Evolutionary conservation across 805 yeast genomes (phyloP), one percentile per base, ranked within the genome.

Genomic region (Grigorovia transvaalensis): DNA sequence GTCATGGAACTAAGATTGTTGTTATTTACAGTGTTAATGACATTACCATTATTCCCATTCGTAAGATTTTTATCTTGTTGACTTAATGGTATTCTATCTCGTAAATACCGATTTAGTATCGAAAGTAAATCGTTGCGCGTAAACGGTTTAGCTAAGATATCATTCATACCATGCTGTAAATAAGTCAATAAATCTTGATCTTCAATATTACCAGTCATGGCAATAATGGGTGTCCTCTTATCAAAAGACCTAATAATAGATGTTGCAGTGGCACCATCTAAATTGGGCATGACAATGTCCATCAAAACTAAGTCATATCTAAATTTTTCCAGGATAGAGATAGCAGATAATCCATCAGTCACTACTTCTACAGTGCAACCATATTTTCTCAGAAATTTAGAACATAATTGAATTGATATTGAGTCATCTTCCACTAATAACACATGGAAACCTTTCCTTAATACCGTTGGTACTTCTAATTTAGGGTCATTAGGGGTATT

Each of bases 341-440:
- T 88, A 2, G 96, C 96, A 40, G 87, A 82, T 11, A 91, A 70
- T 0, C 99, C 99, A 70, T 91, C 97, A 5, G 88, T 84, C 0
- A 88, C 97, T 18, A 89, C 88, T 47, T 93, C 91, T 4, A 91
- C 96, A 13, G 88, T 82, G 66, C 96, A 90, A 0, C 97, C 97
- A 65, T 86, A 88, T 61, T 88, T 86, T 63, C 80, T 79, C 52
- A 93, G 67, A 62, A 93, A 88, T 64, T 87, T 86, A 9, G 86
- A 75, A 59, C 96, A 87, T 9, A 91, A 73, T 56, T 85, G 87
- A 50, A 88, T 85, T 59, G 96, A 85, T 42, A 85, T 87, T 43
- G 78, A 80, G 65, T 84, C 95, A 67, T 85, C 95, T 66, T 85
- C 95, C 15, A 85, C 93, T 27, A 86, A 67, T 44, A 85, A 69